Conservation (phyloP, 169 alveolate species). For the Plasmodium fragile region DNA sequence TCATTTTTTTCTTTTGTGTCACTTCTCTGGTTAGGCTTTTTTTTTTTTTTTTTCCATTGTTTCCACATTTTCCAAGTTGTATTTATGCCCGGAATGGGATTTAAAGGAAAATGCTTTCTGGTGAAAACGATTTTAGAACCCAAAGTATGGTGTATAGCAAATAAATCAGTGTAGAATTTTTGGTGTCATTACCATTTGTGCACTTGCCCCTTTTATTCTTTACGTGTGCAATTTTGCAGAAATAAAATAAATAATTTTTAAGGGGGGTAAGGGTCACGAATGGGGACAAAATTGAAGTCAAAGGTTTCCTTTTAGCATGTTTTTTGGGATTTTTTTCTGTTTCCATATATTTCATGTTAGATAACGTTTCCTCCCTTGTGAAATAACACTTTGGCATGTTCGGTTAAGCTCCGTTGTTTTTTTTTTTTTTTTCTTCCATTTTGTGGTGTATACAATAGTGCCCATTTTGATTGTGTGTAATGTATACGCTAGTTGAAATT, state of each 20-base stretch:
- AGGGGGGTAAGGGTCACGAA: not conserved
- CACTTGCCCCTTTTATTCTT: not conserved
- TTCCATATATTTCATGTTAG: not conserved
- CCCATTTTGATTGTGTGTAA: not conserved
- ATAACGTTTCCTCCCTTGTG: not conserved
- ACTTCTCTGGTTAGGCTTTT: not conserved
- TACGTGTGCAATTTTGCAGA: not conserved
- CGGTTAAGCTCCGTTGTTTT: not conserved
- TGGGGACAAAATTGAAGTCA: not conserved
- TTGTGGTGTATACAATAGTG: not conserved
- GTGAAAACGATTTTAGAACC: not conserved
- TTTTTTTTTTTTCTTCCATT: not conserved
- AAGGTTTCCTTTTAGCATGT: not conserved
- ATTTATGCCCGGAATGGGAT: not conserved
- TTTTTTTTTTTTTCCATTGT: not conserved
- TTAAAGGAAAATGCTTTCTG: constrained; percentile 7
- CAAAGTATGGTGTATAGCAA: not conserved
- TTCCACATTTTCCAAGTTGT: not conserved
- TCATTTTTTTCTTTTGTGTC: not conserved
- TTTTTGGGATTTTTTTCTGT: not conserved
- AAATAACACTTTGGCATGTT: not conserved
- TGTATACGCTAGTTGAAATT: not conserved
- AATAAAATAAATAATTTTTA: not conserved
- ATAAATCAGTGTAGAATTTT: not conserved
- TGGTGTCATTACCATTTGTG: not conserved